Evolutionary conservation across 1,284 basidiomycete genomes (phyloP).

Genomic region (Sporisorium sorghi): DNA sequence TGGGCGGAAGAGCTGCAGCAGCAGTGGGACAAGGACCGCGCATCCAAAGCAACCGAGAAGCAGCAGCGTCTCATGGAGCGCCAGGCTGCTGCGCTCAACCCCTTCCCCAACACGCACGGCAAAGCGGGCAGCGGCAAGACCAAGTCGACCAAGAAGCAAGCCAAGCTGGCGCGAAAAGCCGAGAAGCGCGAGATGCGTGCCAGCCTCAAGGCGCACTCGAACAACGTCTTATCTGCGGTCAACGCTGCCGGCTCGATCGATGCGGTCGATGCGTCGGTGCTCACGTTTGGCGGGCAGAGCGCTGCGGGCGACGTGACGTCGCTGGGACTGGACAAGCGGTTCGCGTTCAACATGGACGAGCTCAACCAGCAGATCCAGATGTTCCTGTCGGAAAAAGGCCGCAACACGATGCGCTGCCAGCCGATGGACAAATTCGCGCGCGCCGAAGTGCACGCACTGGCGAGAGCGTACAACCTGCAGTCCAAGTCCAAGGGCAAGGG

Average conservation of each 20-base stretch:
- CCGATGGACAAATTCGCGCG: slow-evolving; percentile 67
- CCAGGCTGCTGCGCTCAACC: slow-evolving; percentile 73
- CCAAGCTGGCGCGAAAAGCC: slow-evolving; percentile 51
- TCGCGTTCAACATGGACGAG: slow-evolving; percentile 55
- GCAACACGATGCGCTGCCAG: slow-evolving; percentile 62
- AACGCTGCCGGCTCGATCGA: slow-evolving; percentile 40
- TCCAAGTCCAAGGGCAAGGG: slow-evolving; percentile 61
- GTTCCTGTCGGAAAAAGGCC: slow-evolving; percentile 51
- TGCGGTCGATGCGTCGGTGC: slow-evolving; percentile 30
- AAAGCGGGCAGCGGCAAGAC: slow-evolving; percentile 36
- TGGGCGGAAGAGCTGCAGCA: slow-evolving; percentile 77
- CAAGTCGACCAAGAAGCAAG: slow-evolving; percentile 53
- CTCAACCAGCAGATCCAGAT: slow-evolving; percentile 59
- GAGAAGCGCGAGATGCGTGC: slow-evolving; percentile 52
- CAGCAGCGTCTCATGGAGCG: slow-evolving; percentile 69
- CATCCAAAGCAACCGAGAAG: slow-evolving; percentile 53
- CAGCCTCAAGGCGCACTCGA: slow-evolving; percentile 44
- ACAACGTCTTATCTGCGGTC: slow-evolving; percentile 35
- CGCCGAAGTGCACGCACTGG: slow-evolving; percentile 66
- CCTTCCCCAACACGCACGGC: slow-evolving; percentile 65
- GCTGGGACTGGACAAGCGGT: slow-evolving; percentile 33
- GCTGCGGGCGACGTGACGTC: slow-evolving; percentile 22
- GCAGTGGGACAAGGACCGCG: slow-evolving; percentile 70
- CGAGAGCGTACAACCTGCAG: slow-evolving; percentile 60
- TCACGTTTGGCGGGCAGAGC: slow-evolving; percentile 30